Evolutionary conservation across 495 filamentous ascomycete species (phyloP).

Genomic region (Lepraria neglecta): DNA sequence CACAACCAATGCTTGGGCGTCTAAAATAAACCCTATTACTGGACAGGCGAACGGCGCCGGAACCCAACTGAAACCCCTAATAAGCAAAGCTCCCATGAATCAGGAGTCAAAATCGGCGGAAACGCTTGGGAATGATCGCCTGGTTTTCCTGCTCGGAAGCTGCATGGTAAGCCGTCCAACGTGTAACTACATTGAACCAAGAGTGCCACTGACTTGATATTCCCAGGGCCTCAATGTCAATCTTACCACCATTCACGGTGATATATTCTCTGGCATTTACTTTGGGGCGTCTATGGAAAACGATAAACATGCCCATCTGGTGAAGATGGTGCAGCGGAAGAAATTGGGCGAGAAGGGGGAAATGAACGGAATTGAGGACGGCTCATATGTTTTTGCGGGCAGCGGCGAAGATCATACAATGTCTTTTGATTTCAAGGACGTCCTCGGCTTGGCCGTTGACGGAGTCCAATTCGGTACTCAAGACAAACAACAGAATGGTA

Average conservation of each 20-base stretch:
- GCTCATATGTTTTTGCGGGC: slow-evolving; percentile 51
- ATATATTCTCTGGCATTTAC: slow-evolving; percentile 68
- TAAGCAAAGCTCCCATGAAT: slow-evolving; percentile 35
- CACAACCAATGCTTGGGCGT: slow-evolving; percentile 57
- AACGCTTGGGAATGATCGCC: slow-evolving; percentile 58
- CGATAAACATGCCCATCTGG: slow-evolving; percentile 55
- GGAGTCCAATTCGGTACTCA: slow-evolving; percentile 48
- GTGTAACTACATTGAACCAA: too few relatives aligned
- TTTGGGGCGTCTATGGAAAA: slow-evolving; percentile 53
- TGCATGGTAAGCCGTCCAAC: slow-evolving; percentile 49
- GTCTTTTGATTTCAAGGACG: slow-evolving; percentile 74
- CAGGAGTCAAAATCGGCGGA: slow-evolving; percentile 54
- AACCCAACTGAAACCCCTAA: slow-evolving; percentile 38
- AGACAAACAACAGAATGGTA: slow-evolving; percentile 68
- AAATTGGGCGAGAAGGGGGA: slow-evolving; percentile 44
- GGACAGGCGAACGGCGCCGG: slow-evolving; percentile 50
- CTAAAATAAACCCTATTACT: slow-evolving; percentile 59
- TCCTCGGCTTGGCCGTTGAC: slow-evolving; percentile 58
- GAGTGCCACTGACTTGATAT: too few relatives aligned
- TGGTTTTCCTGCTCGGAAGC: slow-evolving; percentile 56
- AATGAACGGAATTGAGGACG: slow-evolving; percentile 51
- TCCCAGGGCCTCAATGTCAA: slow-evolving; percentile 60
- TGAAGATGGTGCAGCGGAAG: slow-evolving; percentile 78
- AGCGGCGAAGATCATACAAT: slow-evolving; percentile 59
- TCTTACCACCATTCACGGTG: slow-evolving; percentile 62